These are phyloP conservation scores for Botryotinia globosa DNA, from an alignment of 2,329 filamentous ascomycete species.

Conservation along the genomic window DNA sequence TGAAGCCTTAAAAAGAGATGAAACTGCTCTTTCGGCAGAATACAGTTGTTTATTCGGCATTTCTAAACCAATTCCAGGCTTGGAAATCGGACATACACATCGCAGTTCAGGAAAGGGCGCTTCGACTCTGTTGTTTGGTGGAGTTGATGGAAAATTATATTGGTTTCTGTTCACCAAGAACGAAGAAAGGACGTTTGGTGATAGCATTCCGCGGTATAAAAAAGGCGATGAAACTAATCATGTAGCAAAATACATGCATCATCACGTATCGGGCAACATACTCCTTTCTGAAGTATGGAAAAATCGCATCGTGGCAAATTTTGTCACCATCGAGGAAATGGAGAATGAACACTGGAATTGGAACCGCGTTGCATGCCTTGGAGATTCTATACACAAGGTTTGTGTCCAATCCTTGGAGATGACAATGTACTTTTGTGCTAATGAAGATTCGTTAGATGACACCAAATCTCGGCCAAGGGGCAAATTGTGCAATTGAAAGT, in stretches of 20 bases:
- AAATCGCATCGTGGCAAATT: not conserved
- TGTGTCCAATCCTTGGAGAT: slow-evolving; percentile 23
- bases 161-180: slow-evolving; percentile 21
- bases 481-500: slow-evolving; percentile 43
- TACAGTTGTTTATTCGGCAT: slow-evolving; percentile 33
- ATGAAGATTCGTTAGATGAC: not conserved
- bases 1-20: slow-evolving; percentile 11
- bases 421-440: not conserved
- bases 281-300: slow-evolving; percentile 12
- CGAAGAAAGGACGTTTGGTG: not conserved
- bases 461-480: slow-evolving; percentile 40
- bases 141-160: not conserved
- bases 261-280: slow-evolving; percentile 10
- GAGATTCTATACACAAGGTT: slow-evolving; percentile 29
- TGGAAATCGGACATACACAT: slow-evolving; percentile 26
- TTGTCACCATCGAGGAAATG: slow-evolving; percentile 16
- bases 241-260: not conserved
- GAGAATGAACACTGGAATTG: slow-evolving; percentile 26
- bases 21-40: slow-evolving; percentile 26
- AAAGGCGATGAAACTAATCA: slow-evolving; percentile 5
- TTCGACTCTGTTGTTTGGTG: slow-evolving; percentile 13
- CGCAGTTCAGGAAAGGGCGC: slow-evolving; percentile 4
- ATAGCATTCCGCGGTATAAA: slow-evolving; percentile 6
- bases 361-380: slow-evolving; percentile 28
- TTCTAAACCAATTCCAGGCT: slow-evolving; percentile 15